Evolutionary conservation across 2,329 filamentous ascomycete genomes (phyloP), one percentile per base, ranked within the genome.

Genomic region (Neoascochyta sp.): DNA sequence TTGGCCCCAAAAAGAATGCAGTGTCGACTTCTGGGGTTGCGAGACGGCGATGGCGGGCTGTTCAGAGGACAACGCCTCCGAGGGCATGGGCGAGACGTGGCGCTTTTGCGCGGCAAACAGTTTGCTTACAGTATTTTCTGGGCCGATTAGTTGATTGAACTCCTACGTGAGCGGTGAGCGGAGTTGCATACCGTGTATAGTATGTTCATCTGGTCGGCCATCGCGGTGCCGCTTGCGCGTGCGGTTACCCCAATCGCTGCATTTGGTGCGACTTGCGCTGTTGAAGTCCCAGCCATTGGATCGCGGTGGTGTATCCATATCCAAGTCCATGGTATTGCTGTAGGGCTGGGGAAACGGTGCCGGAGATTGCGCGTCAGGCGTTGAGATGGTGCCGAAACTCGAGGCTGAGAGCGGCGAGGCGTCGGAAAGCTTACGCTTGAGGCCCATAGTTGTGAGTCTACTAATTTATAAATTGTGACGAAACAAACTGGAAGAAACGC

Each of bases 221-320:
- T 80, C 70, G 36, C 76, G 67, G 42, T 74, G 69, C 18, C 77
- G 62, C 57, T 81, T 81, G 36, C 71, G 66, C 33, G 77, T 81
- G 11, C 77, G 70, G 39, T 69, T 70, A 44, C 73, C 67, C 24
- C 78, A 66, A 44, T 78, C 47, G 11, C 52, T 52, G 20, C 31
- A 30, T 28, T 58, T 54, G 18, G 52, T 39, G 14, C 56, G 45
- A n/a, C 43, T 43, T 6, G 45, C 43, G 13, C 45, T 46, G 5
- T 37, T 34, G 20, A 57, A 57, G 17, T 56, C 45, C 54, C 54
- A 57, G 7, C 35, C 43, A 13, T 34, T 42, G 11, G 25, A 24
- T 20, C 42, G 41, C 9, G 34, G 31, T 16, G 22, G n/a, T 1
- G 9, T 9, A 4, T 33, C 32, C 2, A 24, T 26, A 21, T 61